Conservation (phyloP, 2,329 filamentous ascomycete genomes). For the Beauveria rudraprayagi region DNA sequence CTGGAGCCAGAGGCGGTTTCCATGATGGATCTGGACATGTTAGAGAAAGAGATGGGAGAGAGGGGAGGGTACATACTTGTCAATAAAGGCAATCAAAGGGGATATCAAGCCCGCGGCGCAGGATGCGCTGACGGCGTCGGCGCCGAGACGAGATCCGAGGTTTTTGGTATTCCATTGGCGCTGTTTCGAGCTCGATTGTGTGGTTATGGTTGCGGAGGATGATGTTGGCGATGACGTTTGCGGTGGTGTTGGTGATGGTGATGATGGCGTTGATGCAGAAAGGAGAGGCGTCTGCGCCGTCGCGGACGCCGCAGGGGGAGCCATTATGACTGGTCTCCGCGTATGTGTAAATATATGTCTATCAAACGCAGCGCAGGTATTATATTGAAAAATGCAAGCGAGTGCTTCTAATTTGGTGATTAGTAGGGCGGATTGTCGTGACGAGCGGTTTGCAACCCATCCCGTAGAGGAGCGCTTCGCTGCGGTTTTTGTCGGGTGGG, state of each 20-base stretch:
- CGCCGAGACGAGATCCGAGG: slow-evolving; percentile 55
- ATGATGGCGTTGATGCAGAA: not conserved
- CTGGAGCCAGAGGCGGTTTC: slow-evolving; percentile 69
- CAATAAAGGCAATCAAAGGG: slow-evolving; percentile 79
- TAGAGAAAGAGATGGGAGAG: slow-evolving; percentile 1
- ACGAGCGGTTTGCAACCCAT: not conserved
- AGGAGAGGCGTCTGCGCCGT: not conserved
- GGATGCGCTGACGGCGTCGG: slow-evolving; percentile 61
- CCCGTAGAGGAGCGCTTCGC: not conserved
- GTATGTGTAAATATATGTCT: not conserved
- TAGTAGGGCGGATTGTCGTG: not conserved
- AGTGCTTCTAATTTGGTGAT: no score
- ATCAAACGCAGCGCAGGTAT: no score
- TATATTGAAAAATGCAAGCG: not conserved
- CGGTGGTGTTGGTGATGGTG: not conserved
- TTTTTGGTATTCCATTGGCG: slow-evolving; percentile 67
- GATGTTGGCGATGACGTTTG: not conserved
- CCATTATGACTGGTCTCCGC: not conserved
- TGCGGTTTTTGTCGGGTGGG: not conserved
- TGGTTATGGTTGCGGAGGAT: not conserved
- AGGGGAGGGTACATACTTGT: slow-evolving; percentile 50
- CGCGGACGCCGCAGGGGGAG: not conserved
- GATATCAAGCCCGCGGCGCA: slow-evolving; percentile 70
- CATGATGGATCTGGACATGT: slow-evolving; percentile 56
- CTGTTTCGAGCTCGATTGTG: not conserved